phyloP scores from a whole-genome alignment of 164 flowering plant species.

The Chimonanthus salicifolius region DNA sequence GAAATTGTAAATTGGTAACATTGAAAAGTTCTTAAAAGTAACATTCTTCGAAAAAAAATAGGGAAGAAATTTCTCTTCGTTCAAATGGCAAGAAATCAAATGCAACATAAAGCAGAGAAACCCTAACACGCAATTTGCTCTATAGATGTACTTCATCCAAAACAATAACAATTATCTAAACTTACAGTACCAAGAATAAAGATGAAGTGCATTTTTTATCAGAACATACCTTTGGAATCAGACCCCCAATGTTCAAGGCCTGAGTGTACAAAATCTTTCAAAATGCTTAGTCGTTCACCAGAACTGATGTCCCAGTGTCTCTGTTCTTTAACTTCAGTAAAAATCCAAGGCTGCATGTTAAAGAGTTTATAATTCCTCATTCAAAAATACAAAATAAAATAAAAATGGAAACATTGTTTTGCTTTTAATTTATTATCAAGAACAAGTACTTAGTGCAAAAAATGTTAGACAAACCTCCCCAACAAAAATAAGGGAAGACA shows the following conservation, averaged over 20 bases:
- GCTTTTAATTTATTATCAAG: neutral
- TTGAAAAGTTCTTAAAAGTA: neutral
- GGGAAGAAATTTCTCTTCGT: neutral
- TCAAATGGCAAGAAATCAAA: neutral
- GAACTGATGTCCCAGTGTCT: conserved; percentile 98
- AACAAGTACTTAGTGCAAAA: neutral
- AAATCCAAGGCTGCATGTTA: conserved; percentile 87
- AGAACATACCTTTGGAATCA: conserved; percentile 73
- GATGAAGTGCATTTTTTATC: neutral
- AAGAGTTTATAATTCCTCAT: conserved; percentile 2
- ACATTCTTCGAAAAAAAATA: neutral
- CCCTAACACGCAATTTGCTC: neutral
- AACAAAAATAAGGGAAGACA: neutral
- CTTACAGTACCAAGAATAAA: neutral
- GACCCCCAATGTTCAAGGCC: conserved; percentile 99
- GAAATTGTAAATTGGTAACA: neutral
- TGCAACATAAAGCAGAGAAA: neutral
- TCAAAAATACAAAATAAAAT: neutral
- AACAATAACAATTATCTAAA: neutral
- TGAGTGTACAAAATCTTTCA: conserved; percentile 69
- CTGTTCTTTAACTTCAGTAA: conserved; percentile 96
- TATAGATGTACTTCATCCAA: neutral
- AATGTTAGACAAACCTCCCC: neutral
- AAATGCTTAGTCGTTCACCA: conserved; percentile 65
- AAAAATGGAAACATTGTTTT: too few species aligned